Evolutionary conservation across 2,329 filamentous ascomycete genomes (phyloP).

Genomic region (Stenocarpella maydis): DNA sequence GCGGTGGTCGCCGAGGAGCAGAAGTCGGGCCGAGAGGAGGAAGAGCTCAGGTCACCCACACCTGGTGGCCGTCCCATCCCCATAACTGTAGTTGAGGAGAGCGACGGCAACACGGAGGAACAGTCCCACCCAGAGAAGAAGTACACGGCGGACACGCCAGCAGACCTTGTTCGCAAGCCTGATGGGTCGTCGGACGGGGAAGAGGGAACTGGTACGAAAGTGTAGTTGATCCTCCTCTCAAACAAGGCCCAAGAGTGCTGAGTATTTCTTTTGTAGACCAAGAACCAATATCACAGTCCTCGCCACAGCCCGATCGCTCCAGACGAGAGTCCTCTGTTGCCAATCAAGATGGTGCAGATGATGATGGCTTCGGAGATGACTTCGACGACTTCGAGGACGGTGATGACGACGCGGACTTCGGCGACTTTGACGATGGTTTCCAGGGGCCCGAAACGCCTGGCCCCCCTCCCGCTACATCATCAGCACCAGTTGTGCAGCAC

Average conservation of each 20-base stretch:
- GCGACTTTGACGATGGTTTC: slow-evolving; percentile 78
- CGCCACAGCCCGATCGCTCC: slow-evolving; percentile 42
- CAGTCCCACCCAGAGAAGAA: slow-evolving; percentile 55
- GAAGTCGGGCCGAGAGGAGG: slow-evolving; percentile 40
- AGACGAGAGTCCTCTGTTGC: slow-evolving; percentile 44
- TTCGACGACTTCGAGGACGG: slow-evolving; percentile 71
- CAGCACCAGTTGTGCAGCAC: slow-evolving; percentile 40
- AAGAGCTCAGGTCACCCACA: slow-evolving; percentile 42
- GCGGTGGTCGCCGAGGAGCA: slow-evolving; percentile 53
- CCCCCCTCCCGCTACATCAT: slow-evolving; percentile 45
- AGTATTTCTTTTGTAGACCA: slow-evolving; percentile 48
- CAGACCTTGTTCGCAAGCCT: slow-evolving; percentile 59
- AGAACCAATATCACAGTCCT: slow-evolving; percentile 46
- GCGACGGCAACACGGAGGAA: slow-evolving; percentile 53
- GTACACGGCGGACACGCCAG: slow-evolving; percentile 60
- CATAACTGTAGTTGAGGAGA: slow-evolving; percentile 63
- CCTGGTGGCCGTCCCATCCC: slow-evolving; percentile 54
- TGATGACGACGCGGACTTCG: slow-evolving; percentile 64
- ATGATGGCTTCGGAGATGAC: slow-evolving; percentile 63
- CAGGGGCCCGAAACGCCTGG: slow-evolving; percentile 64
- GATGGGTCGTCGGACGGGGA: slow-evolving; percentile 51
- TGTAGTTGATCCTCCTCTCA: slow-evolving; percentile 42
- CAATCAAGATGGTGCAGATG: slow-evolving; percentile 38
- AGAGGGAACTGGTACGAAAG: slow-evolving; percentile 47
- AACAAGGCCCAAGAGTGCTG: slow-evolving; percentile 37